Evolutionary conservation across 1,284 basidiomycete genomes (phyloP).

Genomic region (Takashimella koratensis): DNA sequence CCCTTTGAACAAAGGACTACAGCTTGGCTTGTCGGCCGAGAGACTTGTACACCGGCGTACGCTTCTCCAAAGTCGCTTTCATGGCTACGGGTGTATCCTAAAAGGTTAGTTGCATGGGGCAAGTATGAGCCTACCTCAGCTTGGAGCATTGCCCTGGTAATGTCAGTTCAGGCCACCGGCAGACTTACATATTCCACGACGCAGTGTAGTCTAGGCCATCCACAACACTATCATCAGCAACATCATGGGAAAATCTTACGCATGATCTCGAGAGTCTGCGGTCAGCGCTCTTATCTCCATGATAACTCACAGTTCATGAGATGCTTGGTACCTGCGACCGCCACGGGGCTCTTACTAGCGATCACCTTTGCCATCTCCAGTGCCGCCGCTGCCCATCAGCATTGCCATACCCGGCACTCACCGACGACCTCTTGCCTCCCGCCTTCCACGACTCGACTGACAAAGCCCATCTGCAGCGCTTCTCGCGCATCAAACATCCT

Average conservation of each 20-base stretch:
- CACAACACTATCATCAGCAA: conserved; percentile 56
- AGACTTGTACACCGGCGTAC: conserved; percentile 34
- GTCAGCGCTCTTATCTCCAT: conserved; percentile 1
- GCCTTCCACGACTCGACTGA: conserved; percentile 70
- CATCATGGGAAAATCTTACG: conserved; percentile 49
- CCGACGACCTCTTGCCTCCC: conserved; percentile 55
- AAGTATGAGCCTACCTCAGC: conserved; percentile 54
- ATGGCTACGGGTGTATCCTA: conserved; percentile 51
- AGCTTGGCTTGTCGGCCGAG: conserved; percentile 10
- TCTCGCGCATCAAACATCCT: conserved; percentile 67
- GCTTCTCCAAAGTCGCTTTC: conserved; percentile 49
- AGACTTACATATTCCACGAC: conserved; percentile 62
- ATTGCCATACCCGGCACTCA: conserved; percentile 15
- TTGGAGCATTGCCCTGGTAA: conserved; percentile 54
- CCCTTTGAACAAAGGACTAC: too few relatives aligned
- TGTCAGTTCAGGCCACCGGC: not conserved
- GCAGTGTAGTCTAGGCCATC: conserved; percentile 77
- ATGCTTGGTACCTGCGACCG: conserved; percentile 75
- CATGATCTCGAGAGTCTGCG: conserved; percentile 69
- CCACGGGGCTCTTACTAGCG: conserved; percentile 75
- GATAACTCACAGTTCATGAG: conserved; percentile 52
- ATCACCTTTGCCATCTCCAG: conserved; percentile 65
- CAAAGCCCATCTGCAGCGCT: conserved; percentile 69
- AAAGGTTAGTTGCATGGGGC: not conserved
- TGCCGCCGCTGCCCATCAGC: conserved; percentile 55